Percentiles rank a stretch among this genome's conserved stretches.
Conservation (phyloP, 805 yeast genomes). For the Candida tibetensis region DNA sequence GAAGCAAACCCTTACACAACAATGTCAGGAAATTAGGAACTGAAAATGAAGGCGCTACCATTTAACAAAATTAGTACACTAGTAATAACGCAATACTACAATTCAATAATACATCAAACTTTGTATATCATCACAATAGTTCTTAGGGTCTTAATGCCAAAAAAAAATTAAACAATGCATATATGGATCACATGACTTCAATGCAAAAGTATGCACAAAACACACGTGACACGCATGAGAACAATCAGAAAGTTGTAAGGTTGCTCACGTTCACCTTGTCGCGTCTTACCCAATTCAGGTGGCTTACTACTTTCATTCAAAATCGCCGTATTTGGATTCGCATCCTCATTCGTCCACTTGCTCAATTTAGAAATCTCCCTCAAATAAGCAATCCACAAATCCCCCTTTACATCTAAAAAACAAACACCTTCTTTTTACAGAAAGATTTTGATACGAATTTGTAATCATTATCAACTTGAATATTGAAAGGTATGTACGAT, state of each 20-base stretch:
- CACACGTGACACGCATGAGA: too few relatives aligned
- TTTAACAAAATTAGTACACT: too few relatives aligned
- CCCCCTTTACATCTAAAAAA: conserved; percentile 4
- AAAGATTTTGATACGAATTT: background rate
- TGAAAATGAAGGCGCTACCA: too few relatives aligned
- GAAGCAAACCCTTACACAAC: too few relatives aligned
- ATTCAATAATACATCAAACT: too few relatives aligned
- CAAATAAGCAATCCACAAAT: conserved; percentile 4
- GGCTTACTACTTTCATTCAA: conserved; percentile 5
- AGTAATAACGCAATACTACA: too few relatives aligned
- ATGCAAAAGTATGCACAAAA: too few relatives aligned
- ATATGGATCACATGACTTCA: too few relatives aligned
- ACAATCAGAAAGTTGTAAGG: background rate
- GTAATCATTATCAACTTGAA: conserved; percentile 3
- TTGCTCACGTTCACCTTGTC: background rate
- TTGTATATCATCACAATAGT: too few relatives aligned
- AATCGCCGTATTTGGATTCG: conserved; percentile 10
- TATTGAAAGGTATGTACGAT: background rate
- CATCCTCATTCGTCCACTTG: background rate
- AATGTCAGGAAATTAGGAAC: too few relatives aligned
- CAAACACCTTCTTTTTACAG: conserved; percentile 5
- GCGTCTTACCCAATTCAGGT: background rate
- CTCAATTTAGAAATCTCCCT: conserved; percentile 3
- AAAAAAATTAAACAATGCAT: too few relatives aligned
- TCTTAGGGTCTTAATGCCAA: too few relatives aligned